These are phyloP conservation scores for Punctularia strigosozonata DNA, from an alignment of 768 basidiomycete species.

Conservation along the genomic window DNA sequence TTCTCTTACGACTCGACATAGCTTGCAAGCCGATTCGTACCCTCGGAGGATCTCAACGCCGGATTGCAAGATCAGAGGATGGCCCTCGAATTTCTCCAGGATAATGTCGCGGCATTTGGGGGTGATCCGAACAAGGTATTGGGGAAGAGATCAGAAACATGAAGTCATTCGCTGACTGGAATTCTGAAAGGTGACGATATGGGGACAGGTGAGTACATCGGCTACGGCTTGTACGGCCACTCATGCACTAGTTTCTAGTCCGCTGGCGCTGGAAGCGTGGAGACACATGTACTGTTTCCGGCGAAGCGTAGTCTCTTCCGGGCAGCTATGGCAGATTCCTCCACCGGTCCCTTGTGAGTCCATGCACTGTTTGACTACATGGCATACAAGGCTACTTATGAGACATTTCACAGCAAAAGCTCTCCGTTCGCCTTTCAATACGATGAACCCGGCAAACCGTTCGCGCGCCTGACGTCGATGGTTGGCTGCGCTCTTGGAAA, in stretches of 20 bases:
- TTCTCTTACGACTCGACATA: too few relatives aligned
- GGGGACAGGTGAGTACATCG: conserved; percentile 29
- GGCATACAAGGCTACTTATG: neutral
- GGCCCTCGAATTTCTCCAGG: neutral
- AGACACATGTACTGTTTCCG: conserved; percentile 31
- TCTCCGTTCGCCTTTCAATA: conserved; percentile 29
- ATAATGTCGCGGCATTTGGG: conserved; percentile 1
- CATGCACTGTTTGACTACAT: neutral
- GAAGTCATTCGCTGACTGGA: neutral
- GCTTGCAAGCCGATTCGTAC: conserved; percentile 35
- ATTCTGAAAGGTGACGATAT: conserved; percentile 32
- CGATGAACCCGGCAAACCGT: conserved; percentile 37
- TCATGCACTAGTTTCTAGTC: conserved; percentile 20
- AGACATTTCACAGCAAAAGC: conserved; percentile 30
- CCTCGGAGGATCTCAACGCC: conserved; percentile 32
- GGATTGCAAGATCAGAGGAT: neutral
- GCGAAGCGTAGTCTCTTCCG: conserved; percentile 26
- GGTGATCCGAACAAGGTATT: too few relatives aligned
- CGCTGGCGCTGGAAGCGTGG: conserved; percentile 36
- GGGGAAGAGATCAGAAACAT: too few relatives aligned
- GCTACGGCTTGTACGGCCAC: neutral
- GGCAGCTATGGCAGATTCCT: conserved; percentile 40
- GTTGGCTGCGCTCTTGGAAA: conserved; percentile 31
- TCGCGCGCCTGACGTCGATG: conserved; percentile 27
- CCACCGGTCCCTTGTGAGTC: conserved; percentile 42